Evolutionary conservation across 345 rosid species (phyloP), one percentile per base, ranked within the genome.

Genomic region (Citrus inodora): DNA sequence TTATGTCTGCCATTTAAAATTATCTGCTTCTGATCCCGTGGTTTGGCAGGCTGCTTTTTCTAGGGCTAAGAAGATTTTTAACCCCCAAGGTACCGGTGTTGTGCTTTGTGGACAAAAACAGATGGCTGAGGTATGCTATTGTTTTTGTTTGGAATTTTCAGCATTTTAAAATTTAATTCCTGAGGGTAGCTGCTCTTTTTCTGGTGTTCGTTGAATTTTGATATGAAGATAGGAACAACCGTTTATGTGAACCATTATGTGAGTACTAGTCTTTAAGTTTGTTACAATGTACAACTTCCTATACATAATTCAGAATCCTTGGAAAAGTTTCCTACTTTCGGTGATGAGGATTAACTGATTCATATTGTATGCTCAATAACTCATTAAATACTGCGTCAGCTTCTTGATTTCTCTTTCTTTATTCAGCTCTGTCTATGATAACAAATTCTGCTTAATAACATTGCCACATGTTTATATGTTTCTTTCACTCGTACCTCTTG

Each of bases 101-200:
- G 89, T 96, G 71, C 92, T 96, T 37, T 96, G 99, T 77, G 98
- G 99, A 70, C 98, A 91, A 89, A 92, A 80, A 85, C 97, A 91
- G 92, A 96, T 96, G 99, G 81, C 93, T 9, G 98, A 96, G 97
- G 99, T 96, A 77, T 78, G 84, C 73, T 75, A 16, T 73, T 61
- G 13, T 56, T 48, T 69, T 75, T 22, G 5, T 66, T 73, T 27
- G 8, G 21, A 56, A 21, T n/a, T 48, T 67, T 61, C 67, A 59
- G 53, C 75, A 33, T 14, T 35, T 35, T 73, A 9, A 4, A 27
- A 25, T 32, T 37, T 35, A 51, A 51, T 70, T 70, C 61, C 2
- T 51, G 61, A 30, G 21, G 22, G 22, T 0, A 28, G 60, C 24
- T 70, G 37, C 42, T 38, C 33, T 30, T 72, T 72, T 56, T 3